Conservation (phyloP, 805 yeast species). For the Candida sakaeoensis region DNA sequence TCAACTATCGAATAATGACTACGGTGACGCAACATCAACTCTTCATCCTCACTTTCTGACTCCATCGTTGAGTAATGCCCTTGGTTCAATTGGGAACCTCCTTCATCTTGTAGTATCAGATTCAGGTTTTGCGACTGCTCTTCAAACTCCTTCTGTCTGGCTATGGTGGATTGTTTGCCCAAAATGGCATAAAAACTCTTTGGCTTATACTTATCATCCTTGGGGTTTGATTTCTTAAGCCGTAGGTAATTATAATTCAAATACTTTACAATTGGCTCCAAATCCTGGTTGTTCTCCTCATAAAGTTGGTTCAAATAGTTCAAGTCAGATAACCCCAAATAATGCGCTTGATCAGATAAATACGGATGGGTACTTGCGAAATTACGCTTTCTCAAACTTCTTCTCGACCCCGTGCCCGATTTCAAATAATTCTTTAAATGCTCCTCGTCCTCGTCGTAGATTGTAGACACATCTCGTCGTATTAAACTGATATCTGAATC, state of each 20-base stretch:
- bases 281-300: conserved; percentile 28
- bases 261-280: conserved; percentile 29
- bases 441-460: conserved; percentile 8
- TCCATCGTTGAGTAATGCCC: conserved; percentile 12
- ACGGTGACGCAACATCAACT: not conserved
- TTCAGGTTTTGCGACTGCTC: not conserved
- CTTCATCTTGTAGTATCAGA: too few relatives aligned
- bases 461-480: not conserved
- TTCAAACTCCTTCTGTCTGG: conserved; percentile 3
- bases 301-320: conserved; percentile 37
- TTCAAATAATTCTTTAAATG: conserved; percentile 10
- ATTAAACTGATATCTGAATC: conserved; percentile 4
- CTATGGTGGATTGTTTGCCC: conserved; percentile 20
- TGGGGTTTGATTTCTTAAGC: conserved; percentile 29
- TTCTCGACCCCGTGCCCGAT: conserved; percentile 11
- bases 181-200: conserved; percentile 36
- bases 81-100: conserved; percentile 6
- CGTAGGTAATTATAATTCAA: conserved; percentile 32
- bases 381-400: conserved; percentile 38
- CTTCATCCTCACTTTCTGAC: not conserved
- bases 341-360: conserved; percentile 42
- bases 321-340: conserved; percentile 34
- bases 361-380: conserved; percentile 45
- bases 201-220: conserved; percentile 36
- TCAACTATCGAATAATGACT: conserved; percentile 3